Evolutionary conservation across 2,329 filamentous ascomycete species (phyloP), one percentile per base, ranked within the genome.

Genomic region (Dactylonectria macrodidyma): DNA sequence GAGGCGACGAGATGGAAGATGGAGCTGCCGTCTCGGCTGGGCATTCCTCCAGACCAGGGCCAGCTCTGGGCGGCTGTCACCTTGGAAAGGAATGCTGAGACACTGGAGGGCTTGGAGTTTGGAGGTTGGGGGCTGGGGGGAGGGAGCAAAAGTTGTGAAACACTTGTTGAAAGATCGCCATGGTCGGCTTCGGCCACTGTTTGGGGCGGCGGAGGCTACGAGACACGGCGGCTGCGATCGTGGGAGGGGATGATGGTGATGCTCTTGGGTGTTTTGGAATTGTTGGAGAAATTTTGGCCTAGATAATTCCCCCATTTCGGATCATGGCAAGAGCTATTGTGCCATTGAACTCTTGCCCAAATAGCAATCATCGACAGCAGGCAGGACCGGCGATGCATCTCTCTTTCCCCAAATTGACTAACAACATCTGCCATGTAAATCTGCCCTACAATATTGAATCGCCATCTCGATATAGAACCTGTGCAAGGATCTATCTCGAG

Each of bases 21-120:
- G 65, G 66, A 62, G 64, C 59, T 72, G 68, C 72, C 72, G 73
- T 58, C 56, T 61, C 60, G 51, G 60, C 34, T 30, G 26, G 55
- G 22, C 26, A 8, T 52, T 10, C 16, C 12, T 44, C 44, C 26
- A 62, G 48, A 44, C 52, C 52, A 44, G 10, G 47, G 62, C 26
- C 26, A 26, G 50, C 4, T 54, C 24, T 30, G n/a, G 26, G 48
- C 30, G 33, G 44, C 22, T 34, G 51, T 38, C 44, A 34, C 36
- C 19, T 54, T 54, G 19, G 36, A 26, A 51, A 5, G 36, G 48
- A 30, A 30, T 30, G 33, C 62, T 61, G 63, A 11, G 30, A 50
- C 38, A 38, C 26, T 30, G 26, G 26, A 30, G 26, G 26, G 26
- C 26, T 30, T 30, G 26, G 26, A 30, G 26, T 4, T 30, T 30